These are phyloP conservation scores for Clonostachys chloroleuca DNA, from an alignment of 2,329 filamentous ascomycete genomes.

Conservation along the genomic window DNA sequence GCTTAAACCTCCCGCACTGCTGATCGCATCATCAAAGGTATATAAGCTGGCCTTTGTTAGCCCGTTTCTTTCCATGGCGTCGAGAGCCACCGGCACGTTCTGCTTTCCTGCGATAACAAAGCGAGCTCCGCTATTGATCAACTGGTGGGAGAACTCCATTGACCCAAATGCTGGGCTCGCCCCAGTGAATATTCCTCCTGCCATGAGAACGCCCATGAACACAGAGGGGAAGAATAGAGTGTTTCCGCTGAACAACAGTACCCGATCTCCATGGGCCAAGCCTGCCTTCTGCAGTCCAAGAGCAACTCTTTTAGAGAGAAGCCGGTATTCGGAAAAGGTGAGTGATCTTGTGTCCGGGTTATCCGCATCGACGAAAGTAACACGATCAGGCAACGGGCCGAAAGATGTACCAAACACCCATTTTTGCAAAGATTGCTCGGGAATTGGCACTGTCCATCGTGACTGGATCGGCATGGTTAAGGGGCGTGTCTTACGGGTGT, in stretches of 20 bases:
- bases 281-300: slow-evolving; percentile 61
- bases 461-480: slow-evolving; percentile 39
- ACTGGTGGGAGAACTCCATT: slow-evolving; percentile 70
- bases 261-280: slow-evolving; percentile 63
- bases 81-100: slow-evolving; percentile 58
- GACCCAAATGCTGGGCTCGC: slow-evolving; percentile 66
- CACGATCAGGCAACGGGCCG: slow-evolving; percentile 32
- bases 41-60: too few relatives aligned
- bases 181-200: slow-evolving; percentile 73
- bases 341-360: slow-evolving; percentile 64
- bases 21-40: not conserved
- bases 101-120: slow-evolving; percentile 60
- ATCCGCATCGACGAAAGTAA: slow-evolving; percentile 59
- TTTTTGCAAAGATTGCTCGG: slow-evolving; percentile 44
- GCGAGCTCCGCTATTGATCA: slow-evolving; percentile 64
- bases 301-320: slow-evolving; percentile 69
- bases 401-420: slow-evolving; percentile 50
- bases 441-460: slow-evolving; percentile 37
- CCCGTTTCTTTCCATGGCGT: slow-evolving; percentile 51
- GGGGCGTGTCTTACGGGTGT: too few relatives aligned
- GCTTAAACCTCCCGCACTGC: not conserved
- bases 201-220: slow-evolving; percentile 71
- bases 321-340: slow-evolving; percentile 58
- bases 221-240: slow-evolving; percentile 68
- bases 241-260: slow-evolving; percentile 71